These are phyloP conservation scores for Veloboletus limbatus DNA, from an alignment of 1,284 basidiomycete genomes.

Conservation along the genomic window DNA sequence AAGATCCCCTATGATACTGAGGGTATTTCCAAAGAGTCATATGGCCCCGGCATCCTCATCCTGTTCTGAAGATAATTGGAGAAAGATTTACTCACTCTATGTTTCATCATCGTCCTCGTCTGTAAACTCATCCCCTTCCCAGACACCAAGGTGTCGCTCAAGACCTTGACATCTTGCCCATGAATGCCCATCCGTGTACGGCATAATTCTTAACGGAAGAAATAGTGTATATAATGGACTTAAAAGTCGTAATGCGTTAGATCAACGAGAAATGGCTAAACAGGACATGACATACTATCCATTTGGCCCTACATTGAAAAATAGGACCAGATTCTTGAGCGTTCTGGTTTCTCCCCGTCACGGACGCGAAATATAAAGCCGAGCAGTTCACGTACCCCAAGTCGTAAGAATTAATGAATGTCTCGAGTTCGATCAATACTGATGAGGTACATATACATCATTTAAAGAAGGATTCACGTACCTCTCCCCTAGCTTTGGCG, in stretches of 20 bases:
- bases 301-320: slow-evolving; percentile 83
- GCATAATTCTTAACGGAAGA: slow-evolving; percentile 76
- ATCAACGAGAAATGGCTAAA: background rate
- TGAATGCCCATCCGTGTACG: slow-evolving; percentile 82
- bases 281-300: slow-evolving; percentile 65
- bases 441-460: background rate
- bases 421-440: slow-evolving; percentile 35
- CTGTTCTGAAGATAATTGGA: slow-evolving; percentile 28
- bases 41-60: slow-evolving; percentile 81
- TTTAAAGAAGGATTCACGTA: slow-evolving; percentile 32
- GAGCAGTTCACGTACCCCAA: slow-evolving; percentile 54
- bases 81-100: slow-evolving; percentile 20
- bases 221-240: slow-evolving; percentile 78
- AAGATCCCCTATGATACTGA: slow-evolving; percentile 9
- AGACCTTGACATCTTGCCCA: slow-evolving; percentile 74
- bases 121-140: slow-evolving; percentile 67
- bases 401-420: slow-evolving; percentile 91
- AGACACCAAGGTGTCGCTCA: slow-evolving; percentile 56
- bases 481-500: slow-evolving; percentile 71
- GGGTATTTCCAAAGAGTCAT: slow-evolving; percentile 56
- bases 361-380: background rate
- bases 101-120: slow-evolving; percentile 59
- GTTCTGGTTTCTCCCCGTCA: slow-evolving; percentile 35
- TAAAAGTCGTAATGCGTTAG: background rate
- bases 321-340: slow-evolving; percentile 72